These are phyloP conservation scores for Diplodia corticola DNA, from an alignment of 2,329 filamentous ascomycete species.

Conservation along the genomic window DNA sequence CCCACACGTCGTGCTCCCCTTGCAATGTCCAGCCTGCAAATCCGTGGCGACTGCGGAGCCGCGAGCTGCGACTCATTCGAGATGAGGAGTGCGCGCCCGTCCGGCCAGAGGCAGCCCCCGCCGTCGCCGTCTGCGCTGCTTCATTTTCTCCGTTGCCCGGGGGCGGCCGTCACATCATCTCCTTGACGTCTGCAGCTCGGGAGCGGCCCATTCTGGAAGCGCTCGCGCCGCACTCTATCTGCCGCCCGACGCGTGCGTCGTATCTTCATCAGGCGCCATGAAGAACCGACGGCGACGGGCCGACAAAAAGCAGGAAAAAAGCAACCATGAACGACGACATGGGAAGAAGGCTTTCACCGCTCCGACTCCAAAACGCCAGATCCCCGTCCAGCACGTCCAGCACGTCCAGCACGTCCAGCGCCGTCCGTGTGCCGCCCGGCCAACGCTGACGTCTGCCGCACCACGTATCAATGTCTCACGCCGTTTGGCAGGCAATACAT, in stretches of 20 bases:
- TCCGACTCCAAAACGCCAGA: background rate
- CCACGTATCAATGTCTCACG: slow-evolving; percentile 15
- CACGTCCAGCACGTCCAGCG: background rate
- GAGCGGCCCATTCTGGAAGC: background rate
- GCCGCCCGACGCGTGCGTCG: background rate
- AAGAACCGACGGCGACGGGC: background rate
- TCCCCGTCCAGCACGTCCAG: background rate
- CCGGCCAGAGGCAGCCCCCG: background rate
- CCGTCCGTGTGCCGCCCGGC: slow-evolving; percentile 8
- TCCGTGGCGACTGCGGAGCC: slow-evolving; percentile 1
- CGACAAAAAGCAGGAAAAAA: background rate
- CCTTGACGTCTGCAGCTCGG: background rate
- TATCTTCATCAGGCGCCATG: background rate
- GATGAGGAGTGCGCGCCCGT: background rate
- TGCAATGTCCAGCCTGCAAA: background rate
- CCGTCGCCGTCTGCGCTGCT: background rate
- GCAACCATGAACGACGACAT: background rate
- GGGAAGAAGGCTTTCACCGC: slow-evolving; percentile 19
- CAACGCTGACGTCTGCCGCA: slow-evolving; percentile 7
- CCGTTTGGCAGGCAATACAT: background rate
- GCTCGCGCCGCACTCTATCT: background rate
- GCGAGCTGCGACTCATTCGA: background rate
- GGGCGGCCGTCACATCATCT: background rate
- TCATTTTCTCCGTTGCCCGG: background rate
- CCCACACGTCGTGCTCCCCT: background rate